Base-by-base conservation (phyloP, 148 eudicot species). In the Limonium bicolor region DNA sequence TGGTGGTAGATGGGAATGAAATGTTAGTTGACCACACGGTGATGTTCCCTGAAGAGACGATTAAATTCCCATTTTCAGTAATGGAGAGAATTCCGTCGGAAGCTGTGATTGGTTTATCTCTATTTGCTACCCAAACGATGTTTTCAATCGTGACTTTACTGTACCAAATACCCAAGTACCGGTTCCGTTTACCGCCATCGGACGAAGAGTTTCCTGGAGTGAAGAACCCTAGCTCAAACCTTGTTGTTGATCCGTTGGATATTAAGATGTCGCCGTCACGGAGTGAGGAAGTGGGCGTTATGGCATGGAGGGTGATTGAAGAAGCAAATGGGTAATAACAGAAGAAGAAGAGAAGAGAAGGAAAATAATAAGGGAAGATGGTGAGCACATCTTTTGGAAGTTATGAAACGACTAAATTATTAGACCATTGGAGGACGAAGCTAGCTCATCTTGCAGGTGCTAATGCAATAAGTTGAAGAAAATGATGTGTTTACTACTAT, bases 61-160 rank as follows among this genome's bases (percentile, higher is more conserved):
- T 50, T 12, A 60, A 60, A 25, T 63, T 67, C 3, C 62, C 67
- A 6, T 48, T 37, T 17, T 1, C 9, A 20, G 21, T 44, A 34
- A 64, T 40, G 0, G 63, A 58, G 24, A 63, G 53, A 15, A 37
- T 28, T 12, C 53, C 69, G 12, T 24, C 17, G 0, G 60, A 41
- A 24, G 19, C 67, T 14, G 27, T 48, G 54, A 66, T 35, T 1
- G 76, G 76, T 20, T 25, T 46, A 5, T 67, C 55, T 67, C 80
- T 49, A 39, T 74, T 70, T 19, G 76, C 76, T 4, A 74, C 76
- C 80, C 76, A 69, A 33, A 74, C 76, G 2, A 62, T 42, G 31
- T 65, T 60, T 25, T 54, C 55, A 15, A 6, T 43, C 2, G 69
- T 12, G 13, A 70, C 60, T 13, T 71, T 61, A 18, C 59, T 55